phyloP scores from a whole-genome alignment of 2,329 filamentous ascomycete species.

The Pseudomassariella vexata region DNA sequence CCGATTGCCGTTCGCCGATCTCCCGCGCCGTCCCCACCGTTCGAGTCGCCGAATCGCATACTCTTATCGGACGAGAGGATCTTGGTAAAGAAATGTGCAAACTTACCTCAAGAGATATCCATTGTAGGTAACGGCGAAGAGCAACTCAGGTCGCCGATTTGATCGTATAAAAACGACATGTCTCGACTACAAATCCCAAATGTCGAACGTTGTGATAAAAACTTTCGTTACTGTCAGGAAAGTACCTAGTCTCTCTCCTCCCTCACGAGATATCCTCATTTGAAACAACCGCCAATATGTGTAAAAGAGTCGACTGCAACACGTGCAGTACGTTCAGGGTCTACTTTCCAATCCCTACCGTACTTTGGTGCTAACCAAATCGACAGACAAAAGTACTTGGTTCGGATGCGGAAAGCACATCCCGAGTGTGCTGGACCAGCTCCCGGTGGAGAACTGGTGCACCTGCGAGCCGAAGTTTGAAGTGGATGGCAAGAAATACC shows the following conservation, averaged over 20 bases:
- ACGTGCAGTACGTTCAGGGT: constrained; percentile 50
- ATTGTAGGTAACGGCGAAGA: no score
- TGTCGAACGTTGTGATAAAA: neutral
- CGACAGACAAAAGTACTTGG: constrained; percentile 54
- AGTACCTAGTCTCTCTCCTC: neutral
- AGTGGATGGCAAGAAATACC: constrained; percentile 55
- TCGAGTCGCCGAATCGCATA: no score
- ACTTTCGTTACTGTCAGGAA: no score
- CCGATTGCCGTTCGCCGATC: no score
- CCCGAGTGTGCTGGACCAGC: constrained; percentile 52
- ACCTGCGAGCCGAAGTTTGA: constrained; percentile 59
- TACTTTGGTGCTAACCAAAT: neutral
- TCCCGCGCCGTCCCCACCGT: no score
- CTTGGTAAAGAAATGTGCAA: no score
- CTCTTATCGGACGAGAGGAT: no score
- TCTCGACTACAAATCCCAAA: no score
- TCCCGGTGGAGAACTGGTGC: constrained; percentile 57
- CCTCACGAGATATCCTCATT: neutral
- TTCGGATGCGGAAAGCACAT: constrained; percentile 61
- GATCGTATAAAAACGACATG: no score
- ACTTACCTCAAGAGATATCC: no score
- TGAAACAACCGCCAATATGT: constrained; percentile 41
- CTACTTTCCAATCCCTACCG: neutral
- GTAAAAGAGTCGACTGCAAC: constrained; percentile 56
- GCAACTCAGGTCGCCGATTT: no score